phyloP scores from a whole-genome alignment of 1,284 basidiomycete species.

The Rhodotorula sp. region DNA sequence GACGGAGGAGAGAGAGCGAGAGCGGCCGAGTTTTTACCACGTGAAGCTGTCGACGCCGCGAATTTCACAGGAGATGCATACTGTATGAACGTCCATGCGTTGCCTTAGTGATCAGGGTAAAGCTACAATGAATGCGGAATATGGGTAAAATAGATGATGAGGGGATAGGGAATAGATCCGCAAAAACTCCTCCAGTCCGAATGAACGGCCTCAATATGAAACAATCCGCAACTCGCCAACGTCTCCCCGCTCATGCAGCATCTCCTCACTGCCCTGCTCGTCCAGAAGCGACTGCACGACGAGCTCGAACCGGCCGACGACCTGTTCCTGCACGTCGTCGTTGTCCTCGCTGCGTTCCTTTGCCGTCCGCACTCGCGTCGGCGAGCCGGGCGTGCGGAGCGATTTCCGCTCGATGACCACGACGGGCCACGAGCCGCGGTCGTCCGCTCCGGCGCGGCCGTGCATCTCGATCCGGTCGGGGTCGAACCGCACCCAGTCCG shows the following conservation, averaged over 20 bases:
- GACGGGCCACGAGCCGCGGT: slow-evolving; percentile 20
- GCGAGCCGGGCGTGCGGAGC: slow-evolving; percentile 24
- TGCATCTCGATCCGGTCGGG: slow-evolving; percentile 23
- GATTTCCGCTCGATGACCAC: slow-evolving; percentile 33
- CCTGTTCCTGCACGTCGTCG: slow-evolving; percentile 17
- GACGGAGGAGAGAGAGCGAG: neutral
- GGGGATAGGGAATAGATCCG: neutral
- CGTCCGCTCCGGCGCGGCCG: slow-evolving; percentile 18
- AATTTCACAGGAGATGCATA: too few species aligned
- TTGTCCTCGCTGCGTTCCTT: neutral
- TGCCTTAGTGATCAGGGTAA: neutral
- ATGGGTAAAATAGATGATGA: neutral
- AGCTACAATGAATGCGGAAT: slow-evolving; percentile 2
- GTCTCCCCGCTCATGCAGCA: slow-evolving; percentile 14
- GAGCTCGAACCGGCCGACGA: slow-evolving; percentile 30
- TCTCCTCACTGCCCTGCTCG: neutral
- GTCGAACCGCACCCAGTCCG: slow-evolving; percentile 34
- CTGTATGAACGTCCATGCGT: slow-evolving; percentile 13
- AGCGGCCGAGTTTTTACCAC: neutral
- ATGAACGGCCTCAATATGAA: slow-evolving; percentile 17
- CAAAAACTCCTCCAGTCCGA: too few species aligned
- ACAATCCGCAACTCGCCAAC: slow-evolving; percentile 31
- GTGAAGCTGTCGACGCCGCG: too few species aligned
- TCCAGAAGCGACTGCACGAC: slow-evolving; percentile 6
- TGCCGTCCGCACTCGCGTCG: slow-evolving; percentile 10